A percentile compares a stretch with the other conserved stretches of the same genome.
These are phyloP conservation scores for Kockiozyma suomiensis DNA, from an alignment of 805 yeast species.

Conservation along the genomic window DNA sequence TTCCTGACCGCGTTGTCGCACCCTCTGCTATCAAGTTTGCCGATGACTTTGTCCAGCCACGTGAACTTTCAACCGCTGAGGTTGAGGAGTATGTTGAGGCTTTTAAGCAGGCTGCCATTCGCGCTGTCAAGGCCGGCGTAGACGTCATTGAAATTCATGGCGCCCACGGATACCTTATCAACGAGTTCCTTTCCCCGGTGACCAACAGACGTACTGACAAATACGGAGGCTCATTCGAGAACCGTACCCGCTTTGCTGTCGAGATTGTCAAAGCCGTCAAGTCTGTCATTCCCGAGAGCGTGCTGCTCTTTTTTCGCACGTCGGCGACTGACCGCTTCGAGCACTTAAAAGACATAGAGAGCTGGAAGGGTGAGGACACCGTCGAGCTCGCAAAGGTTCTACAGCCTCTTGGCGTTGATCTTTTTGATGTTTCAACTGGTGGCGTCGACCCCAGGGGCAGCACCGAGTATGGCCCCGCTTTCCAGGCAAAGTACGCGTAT, in stretches of 20 bases:
- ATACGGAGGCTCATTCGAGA: conserved; percentile 66
- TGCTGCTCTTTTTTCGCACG: conserved; percentile 53
- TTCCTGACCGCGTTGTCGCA: conserved; percentile 47
- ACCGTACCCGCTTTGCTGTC: conserved; percentile 53
- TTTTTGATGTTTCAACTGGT: conserved; percentile 60
- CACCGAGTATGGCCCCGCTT: conserved; percentile 44
- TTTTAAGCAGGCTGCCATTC: conserved; percentile 52
- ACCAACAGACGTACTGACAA: conserved; percentile 61
- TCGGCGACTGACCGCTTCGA: conserved; percentile 50
- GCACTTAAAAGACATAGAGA: conserved; percentile 27
- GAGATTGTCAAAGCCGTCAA: conserved; percentile 54
- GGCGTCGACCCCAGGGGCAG: conserved; percentile 46
- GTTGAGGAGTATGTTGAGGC: conserved; percentile 47
- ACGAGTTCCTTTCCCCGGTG: conserved; percentile 51
- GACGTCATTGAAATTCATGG: conserved; percentile 69
- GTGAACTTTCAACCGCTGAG: conserved; percentile 47
- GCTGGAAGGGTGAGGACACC: conserved; percentile 53
- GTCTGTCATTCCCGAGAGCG: conserved; percentile 46
- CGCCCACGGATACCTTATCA: conserved; percentile 64
- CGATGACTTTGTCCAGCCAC: conserved; percentile 42
- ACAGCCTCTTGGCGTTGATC: conserved; percentile 47
- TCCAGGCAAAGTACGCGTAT: conserved; percentile 48
- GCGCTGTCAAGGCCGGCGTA: conserved; percentile 56
- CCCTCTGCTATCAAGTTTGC: conserved; percentile 49
- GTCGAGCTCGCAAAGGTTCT: conserved; percentile 35